Base-by-base conservation (phyloP, 495 filamentous ascomycete genomes). In the Xylaria grammica region DNA sequence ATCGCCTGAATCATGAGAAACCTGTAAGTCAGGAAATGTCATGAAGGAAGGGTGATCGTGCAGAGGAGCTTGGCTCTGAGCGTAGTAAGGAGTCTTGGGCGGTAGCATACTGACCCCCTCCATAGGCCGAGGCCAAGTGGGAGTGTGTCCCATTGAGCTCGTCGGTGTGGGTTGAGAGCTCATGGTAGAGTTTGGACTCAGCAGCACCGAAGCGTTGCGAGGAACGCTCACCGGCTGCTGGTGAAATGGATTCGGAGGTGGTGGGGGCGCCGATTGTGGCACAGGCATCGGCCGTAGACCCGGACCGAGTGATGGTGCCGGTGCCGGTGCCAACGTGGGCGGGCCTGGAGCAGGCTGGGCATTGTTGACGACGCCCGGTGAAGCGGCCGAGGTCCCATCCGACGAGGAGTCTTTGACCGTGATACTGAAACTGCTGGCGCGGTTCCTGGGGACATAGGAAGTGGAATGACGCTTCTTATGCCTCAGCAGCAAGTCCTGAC, bases 391-490 rank as follows among this genome's bases (percentile, higher is more conserved):
- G 42, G 65, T 67, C 1, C 62, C 67, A 6, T 72, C 69, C 44
- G 74, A 72, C 0, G 72, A 70, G 32, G 71, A 63, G 22, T 80
- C 74, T 66, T 85, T 77, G 40, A 63, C 26, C 6, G 72, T 77
- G 55, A 85, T 77, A 67, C 86, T 79, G 74, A 89, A 90, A 63
- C 86, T 86, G 67, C 96, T 92, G 67, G 93, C 90, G 60, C 93
- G 90, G 75, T 97, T 93, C 42, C 97, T 79, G 70, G 96, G 94
- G 7, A 93, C 94, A 51, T 94, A 95, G 57, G 92, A 89, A 32
- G 91, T 88, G 20, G 93, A 96, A 74, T 99, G 95, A 22, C 95
- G 87, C 75, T 97, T 96, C 70, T 90, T 88, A 78, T 99, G 95
- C 30, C 95, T 88, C 45, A 92, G 83, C 59, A 96, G 91, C 27